Conservation (phyloP, 805 yeast genomes). For the Nakazawaea anatomiae region DNA sequence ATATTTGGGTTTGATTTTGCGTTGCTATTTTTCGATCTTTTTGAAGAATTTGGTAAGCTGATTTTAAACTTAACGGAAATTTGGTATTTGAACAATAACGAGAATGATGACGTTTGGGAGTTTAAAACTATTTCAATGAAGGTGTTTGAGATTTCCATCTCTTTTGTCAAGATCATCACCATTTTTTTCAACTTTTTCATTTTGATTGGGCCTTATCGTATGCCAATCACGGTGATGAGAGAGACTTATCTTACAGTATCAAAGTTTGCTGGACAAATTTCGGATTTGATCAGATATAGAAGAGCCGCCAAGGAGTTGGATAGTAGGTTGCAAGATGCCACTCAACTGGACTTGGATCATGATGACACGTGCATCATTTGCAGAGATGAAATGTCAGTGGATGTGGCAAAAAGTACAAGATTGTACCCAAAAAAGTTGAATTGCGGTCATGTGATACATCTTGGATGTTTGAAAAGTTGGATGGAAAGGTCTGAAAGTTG, state of each 20-base stretch:
- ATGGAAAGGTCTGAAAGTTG: constrained; percentile 87
- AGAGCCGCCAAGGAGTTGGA: constrained; percentile 57
- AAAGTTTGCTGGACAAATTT: constrained; percentile 25
- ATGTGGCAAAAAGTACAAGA: constrained; percentile 32
- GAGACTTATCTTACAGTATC: constrained; percentile 23
- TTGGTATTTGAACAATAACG: constrained; percentile 35
- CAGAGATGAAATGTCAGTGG: constrained; percentile 76
- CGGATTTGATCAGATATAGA: constrained; percentile 32
- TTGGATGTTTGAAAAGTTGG: constrained; percentile 91
- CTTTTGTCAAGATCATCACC: constrained; percentile 39
- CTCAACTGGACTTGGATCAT: constrained; percentile 51
- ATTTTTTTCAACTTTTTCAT: constrained; percentile 41
- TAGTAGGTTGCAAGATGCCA: constrained; percentile 55
- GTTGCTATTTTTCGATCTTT: constrained; percentile 48
- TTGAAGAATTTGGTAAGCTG: constrained; percentile 40
- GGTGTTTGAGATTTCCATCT: constrained; percentile 46
- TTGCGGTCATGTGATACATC: constrained; percentile 86
- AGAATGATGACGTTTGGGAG: constrained; percentile 70
- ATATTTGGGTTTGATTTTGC: constrained; percentile 76
- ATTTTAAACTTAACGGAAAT: constrained; percentile 53
- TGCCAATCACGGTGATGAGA: constrained; percentile 25
- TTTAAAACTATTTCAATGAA: constrained; percentile 55
- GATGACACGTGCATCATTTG: constrained; percentile 82
- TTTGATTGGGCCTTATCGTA: constrained; percentile 29
- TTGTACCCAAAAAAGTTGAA: constrained; percentile 65